These are phyloP conservation scores for Penicillium paneum DNA, from an alignment of 2,329 filamentous ascomycete genomes.

Conservation along the genomic window DNA sequence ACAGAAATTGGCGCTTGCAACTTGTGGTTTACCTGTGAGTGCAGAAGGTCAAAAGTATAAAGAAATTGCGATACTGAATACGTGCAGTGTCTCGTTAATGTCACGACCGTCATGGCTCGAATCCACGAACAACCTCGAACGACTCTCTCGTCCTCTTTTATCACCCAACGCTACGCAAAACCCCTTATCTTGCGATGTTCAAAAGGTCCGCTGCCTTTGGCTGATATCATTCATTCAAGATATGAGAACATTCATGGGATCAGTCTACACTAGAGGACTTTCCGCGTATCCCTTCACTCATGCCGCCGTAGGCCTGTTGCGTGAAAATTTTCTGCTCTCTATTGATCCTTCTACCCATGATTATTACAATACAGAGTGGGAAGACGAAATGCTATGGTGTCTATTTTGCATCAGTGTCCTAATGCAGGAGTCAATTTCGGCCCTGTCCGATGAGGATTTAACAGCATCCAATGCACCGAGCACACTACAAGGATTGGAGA, in stretches of 20 bases:
- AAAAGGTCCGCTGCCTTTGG: conserved; percentile 30
- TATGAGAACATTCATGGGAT: conserved; percentile 29
- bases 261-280: conserved; percentile 15
- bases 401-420: not conserved
- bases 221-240: conserved; percentile 32
- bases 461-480: not conserved
- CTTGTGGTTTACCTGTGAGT: conserved; percentile 32
- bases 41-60: not conserved
- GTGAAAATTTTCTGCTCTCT: not conserved
- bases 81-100: conserved; percentile 27
- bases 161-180: not conserved
- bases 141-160: conserved; percentile 12
- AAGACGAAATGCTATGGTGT: not conserved
- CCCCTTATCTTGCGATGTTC: conserved; percentile 16
- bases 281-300: conserved; percentile 10
- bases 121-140: conserved; percentile 21
- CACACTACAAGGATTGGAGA: conserved; percentile 6
- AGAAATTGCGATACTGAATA: not conserved
- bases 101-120: conserved; percentile 30
- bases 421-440: not conserved
- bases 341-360: not conserved
- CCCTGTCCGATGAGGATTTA: not conserved
- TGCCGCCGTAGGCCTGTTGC: not conserved
- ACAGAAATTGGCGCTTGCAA: conserved; percentile 30
- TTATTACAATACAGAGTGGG: not conserved